Conservation (phyloP, 352 stramenopile genomes). For the Phytophthora tubulina region DNA sequence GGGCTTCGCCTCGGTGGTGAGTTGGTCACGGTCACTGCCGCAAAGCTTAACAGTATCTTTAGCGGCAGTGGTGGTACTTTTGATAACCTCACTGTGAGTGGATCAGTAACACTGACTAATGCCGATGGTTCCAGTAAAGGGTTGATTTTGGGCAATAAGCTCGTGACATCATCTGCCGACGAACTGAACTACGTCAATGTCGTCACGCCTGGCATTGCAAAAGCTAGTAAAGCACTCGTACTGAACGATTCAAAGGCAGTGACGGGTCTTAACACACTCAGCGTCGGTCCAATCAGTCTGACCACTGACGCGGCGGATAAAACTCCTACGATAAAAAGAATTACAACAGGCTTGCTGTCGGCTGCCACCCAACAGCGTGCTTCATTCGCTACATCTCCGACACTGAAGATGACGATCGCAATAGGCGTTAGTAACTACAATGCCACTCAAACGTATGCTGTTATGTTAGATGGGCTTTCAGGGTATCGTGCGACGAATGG, state of each 20-base stretch:
- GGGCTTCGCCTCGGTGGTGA: background rate
- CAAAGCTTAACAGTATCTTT: conserved; percentile 2
- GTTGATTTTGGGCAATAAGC: background rate
- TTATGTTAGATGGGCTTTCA: conserved; percentile 1
- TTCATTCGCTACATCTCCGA: conserved; percentile 1
- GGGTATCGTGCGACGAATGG: background rate
- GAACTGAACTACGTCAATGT: background rate
- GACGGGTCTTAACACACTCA: background rate
- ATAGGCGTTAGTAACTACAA: background rate
- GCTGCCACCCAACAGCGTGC: background rate
- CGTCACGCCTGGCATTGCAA: background rate
- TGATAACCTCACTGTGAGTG: conserved; percentile 1
- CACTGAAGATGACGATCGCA: background rate
- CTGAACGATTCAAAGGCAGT: background rate
- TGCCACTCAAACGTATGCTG: background rate
- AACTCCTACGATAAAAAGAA: too few species aligned
- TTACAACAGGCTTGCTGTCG: too few species aligned
- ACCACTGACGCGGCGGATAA: too few species aligned
- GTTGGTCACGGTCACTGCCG: background rate
- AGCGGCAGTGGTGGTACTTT: background rate
- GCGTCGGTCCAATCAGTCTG: too few species aligned
- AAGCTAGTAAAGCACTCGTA: background rate
- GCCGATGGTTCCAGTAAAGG: background rate
- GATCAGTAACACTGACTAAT: background rate
- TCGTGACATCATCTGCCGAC: background rate